These are phyloP conservation scores for Peronospora tabacina DNA, from an alignment of 352 stramenopile species.

Conservation along the genomic window DNA sequence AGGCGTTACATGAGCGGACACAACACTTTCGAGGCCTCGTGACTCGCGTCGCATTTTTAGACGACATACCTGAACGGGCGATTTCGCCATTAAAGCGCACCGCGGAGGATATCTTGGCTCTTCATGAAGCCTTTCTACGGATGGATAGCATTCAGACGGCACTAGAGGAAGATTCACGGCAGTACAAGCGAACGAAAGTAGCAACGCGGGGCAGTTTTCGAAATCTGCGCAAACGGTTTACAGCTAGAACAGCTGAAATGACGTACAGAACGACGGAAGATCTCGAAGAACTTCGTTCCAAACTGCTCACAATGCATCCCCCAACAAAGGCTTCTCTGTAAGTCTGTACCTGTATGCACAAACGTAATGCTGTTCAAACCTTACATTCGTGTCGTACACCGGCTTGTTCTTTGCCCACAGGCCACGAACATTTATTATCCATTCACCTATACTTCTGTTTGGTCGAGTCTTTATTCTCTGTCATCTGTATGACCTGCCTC, in stretches of 20 bases:
- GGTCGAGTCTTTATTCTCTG: slow-evolving; percentile 8
- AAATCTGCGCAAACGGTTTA: slow-evolving; percentile 48
- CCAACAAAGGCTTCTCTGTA: not conserved
- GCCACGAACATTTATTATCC: slow-evolving; percentile 14
- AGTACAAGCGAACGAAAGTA: slow-evolving; percentile 51
- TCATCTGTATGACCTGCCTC: not conserved
- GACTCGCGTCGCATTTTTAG: slow-evolving; percentile 40
- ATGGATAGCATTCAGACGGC: slow-evolving; percentile 38
- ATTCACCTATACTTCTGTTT: slow-evolving; percentile 19
- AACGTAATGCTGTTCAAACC: slow-evolving; percentile 12
- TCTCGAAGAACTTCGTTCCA: slow-evolving; percentile 42
- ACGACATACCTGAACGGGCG: slow-evolving; percentile 31
- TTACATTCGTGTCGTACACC: not conserved
- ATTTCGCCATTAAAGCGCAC: slow-evolving; percentile 43
- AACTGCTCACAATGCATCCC: slow-evolving; percentile 32
- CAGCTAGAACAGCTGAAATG: slow-evolving; percentile 38
- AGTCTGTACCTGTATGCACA: slow-evolving; percentile 17
- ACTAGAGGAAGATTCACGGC: slow-evolving; percentile 40
- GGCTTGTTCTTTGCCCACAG: not conserved
- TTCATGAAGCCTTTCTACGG: slow-evolving; percentile 39
- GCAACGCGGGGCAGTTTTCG: slow-evolving; percentile 39
- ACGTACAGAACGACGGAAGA: slow-evolving; percentile 47
- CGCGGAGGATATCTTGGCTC: slow-evolving; percentile 31
- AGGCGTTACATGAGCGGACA: slow-evolving; percentile 34
- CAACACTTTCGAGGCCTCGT: slow-evolving; percentile 33